phyloP scores from a whole-genome alignment of 2,329 filamentous ascomycete species.

The Stagonosporopsis chrysanthemi region DNA sequence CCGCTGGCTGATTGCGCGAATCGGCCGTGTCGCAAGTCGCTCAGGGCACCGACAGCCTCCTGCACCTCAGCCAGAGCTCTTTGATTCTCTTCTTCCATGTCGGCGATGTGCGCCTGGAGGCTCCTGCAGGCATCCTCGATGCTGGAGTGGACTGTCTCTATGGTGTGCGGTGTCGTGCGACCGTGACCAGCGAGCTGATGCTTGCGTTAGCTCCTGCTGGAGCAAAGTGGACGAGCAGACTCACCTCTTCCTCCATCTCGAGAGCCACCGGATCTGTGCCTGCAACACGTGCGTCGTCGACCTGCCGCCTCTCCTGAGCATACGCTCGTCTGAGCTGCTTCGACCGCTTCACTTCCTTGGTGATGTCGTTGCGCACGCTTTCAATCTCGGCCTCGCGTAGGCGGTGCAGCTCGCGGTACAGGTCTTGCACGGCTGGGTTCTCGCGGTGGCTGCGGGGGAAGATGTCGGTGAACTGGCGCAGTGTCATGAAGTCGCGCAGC shows the following conservation, averaged over 20 bases:
- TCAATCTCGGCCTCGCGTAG: conserved; percentile 75
- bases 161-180: conserved; percentile 64
- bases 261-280: conserved; percentile 67
- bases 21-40: conserved; percentile 82
- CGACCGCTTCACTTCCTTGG: conserved; percentile 68
- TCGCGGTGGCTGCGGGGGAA: conserved; percentile 74
- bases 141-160: conserved; percentile 70
- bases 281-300: conserved; percentile 62
- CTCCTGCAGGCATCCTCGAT: conserved; percentile 71
- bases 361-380: conserved; percentile 69
- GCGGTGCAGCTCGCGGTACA: conserved; percentile 82
- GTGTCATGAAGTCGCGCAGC: conserved; percentile 74
- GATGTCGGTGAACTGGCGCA: conserved; percentile 76
- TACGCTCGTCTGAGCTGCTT: conserved; percentile 66
- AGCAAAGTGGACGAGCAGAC: background rate
- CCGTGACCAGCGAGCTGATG: conserved; percentile 63
- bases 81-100: conserved; percentile 70
- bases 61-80: conserved; percentile 67
- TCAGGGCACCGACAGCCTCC: conserved; percentile 74
- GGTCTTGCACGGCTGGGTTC: conserved; percentile 70
- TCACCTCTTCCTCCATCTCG: conserved; percentile 59
- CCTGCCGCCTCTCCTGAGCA: conserved; percentile 60
- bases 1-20: conserved; percentile 61
- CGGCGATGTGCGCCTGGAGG: conserved; percentile 72
- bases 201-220: conserved; percentile 18